Base-by-base conservation (phyloP, 2,329 filamentous ascomycete species). In the Chalaropsis ovoidea region DNA sequence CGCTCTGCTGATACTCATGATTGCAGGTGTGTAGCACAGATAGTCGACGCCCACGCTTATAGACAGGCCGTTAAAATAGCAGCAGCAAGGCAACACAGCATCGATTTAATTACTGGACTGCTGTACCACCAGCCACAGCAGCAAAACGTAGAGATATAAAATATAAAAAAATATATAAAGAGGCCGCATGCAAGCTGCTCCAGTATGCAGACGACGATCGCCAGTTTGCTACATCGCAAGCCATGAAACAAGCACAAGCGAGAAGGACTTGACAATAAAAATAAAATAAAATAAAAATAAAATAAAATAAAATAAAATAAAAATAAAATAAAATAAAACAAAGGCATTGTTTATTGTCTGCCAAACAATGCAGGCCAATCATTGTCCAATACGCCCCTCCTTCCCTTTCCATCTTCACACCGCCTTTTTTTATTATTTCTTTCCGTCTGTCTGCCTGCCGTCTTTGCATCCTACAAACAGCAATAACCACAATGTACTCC, bases 331-430 rank as follows among this genome's bases (percentile, higher is more conserved):
- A 49, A 19, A 49, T 49, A 2, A n/a, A 49, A 52, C 47, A 52
- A 52, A 15, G n/a, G 24, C 52, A 58, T 58, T 58, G 52, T 58
- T 58, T 31, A 47, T 47, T 47, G 43, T 17, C 15, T n/a, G 43
- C 4, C 43, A n/a, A 47, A 47, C 43, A 47, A 47, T 47, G 43
- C 15, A 19, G 4, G 43, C 43, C 15, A 47, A 39, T 52, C 24
- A 27, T 52, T 49, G 47, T 49, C 2, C 0, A 22, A 5, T 22
- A 52, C 2, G 47, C 47, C 47, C 19, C 24, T 24, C 47, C 19
- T 13, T 52, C 47, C 0, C 13, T 15, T 19, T 47, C n/a, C 43
- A 47, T 19, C 27, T 35, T 31, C 52, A 58, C 52, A 58, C 52
- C 52, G 52, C 27, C 52, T 58, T 61, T 61, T 15, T 56, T 56